Evolutionary conservation across 164 flowering plant genomes (phyloP), one percentile per base, ranked within the genome.

Genomic region (Nymphaea thermarum): DNA sequence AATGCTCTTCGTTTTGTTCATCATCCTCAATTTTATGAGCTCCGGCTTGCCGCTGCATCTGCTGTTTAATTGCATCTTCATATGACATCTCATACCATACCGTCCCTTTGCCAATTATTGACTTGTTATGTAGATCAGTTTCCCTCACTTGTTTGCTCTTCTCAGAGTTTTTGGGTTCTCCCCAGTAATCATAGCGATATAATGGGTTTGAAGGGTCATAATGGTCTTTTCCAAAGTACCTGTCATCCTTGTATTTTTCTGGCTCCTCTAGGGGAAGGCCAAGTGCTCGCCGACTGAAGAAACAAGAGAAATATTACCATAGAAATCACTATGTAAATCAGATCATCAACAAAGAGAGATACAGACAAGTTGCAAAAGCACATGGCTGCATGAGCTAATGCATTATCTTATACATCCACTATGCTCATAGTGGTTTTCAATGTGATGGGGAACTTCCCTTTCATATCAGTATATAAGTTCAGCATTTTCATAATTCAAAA

Each of bases 251-350:
- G 43, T 84, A 88, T 77, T 84, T 89, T 44, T 95, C 97, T 42
- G 99, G 99, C 74, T 94, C 99, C 75, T 87, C 85, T 77, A 89
- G 44, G 57, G 99, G 99, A 61, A 94, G 85, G n/a, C 95, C 97
- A 61, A 91, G 84, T 62, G 96, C 83, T 77, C 72, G 82, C 10
- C 97, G 96, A 75, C 96, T 89, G 87, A 36, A 14, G 17, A 64
- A 41, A 12, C 61, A 42, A 45, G n/a, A 42, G 14, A 60, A 62
- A 4, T 25, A 60, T 43, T 7, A 57, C 43, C 8, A 42, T 61
- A 61, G 11, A n/a, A 11, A 8, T 61, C 42, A 61, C 42, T 8
- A 61, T 36, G 8, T 61, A 6, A 61, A 61, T 25, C 36, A 25
- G 36, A 25, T 25, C 36, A 25, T 1, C 36, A 25, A 25, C 1